phyloP scores from a whole-genome alignment of 225 moss, liverwort and hornwort species.

The Rhytidiadelphus loreus region DNA sequence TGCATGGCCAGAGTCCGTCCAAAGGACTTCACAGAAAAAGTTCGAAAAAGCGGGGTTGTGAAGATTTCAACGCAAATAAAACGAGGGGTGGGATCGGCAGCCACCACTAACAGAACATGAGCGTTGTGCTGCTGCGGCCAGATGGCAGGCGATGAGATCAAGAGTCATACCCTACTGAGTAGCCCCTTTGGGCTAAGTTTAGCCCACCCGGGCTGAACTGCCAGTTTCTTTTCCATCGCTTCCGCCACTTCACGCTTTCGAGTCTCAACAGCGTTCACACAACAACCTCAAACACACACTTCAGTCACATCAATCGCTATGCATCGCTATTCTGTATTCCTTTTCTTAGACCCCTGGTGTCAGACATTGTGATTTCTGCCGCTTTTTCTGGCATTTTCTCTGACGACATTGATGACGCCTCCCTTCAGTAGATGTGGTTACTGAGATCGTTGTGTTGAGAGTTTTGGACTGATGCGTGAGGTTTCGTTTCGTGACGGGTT shows the following conservation, averaged over 20 bases:
- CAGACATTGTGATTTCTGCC: not conserved
- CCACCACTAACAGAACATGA: not conserved
- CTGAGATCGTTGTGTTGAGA: not conserved
- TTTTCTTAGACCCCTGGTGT: not conserved
- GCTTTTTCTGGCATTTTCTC: not conserved
- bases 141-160: slow-evolving; percentile 1
- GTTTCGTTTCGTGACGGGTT: not conserved
- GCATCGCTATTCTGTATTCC: not conserved
- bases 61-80: not conserved
- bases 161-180: not conserved
- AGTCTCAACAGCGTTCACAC: not conserved
- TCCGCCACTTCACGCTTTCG: not conserved
- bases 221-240: not conserved
- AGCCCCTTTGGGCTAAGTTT: slow-evolving; percentile 4
- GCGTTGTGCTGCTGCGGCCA: not conserved
- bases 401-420: not conserved
- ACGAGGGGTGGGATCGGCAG: not conserved
- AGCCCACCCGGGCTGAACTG: not conserved
- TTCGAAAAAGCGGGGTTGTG: not conserved
- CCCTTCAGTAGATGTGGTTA: not conserved
- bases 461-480: not conserved
- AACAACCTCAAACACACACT: not conserved
- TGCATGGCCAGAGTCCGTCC: not conserved
- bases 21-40: not conserved
- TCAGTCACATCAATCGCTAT: not conserved